Evolutionary conservation across 2,329 filamentous ascomycete genomes (phyloP), one percentile per base, ranked within the genome.

Genomic region (Aureobasidium vineae): DNA sequence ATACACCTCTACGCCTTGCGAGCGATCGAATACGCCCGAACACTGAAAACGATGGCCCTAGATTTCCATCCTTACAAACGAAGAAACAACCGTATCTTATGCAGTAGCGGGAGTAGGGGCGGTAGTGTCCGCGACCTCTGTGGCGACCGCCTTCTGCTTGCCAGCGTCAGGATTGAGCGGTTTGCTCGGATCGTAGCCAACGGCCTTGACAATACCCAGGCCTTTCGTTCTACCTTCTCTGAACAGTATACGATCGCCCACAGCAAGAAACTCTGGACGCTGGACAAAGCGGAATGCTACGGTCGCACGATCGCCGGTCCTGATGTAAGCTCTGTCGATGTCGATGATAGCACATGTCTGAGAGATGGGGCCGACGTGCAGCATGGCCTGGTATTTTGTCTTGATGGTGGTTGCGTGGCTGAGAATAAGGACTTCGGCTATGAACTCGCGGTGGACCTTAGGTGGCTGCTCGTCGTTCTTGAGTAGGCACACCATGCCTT

Each of bases 301-400:
- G 0, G 88, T 88, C 2, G 95, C 95, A n/a, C 94, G 85, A 76
- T 98, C 95, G 11, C 95, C 95, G 0, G 94, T 97, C 8, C 95
- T 87, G 70, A 99, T 97, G 73, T 93, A 95, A 31, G 90, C 90
- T n/a, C 94, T 88, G 75, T 99, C 95, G 70, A 99, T 95, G 74
- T 97, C 95, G 73, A 99, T 96, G 75, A 99, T 97, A 13, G 92
- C 88, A 75, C 95, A 99, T 0, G 95, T 99, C 79, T 99, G 95
- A 47, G 90, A 92, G 50, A 99, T 90, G 0, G 95, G 91, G 0
- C 95, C 95, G 5, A 99, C 93, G 73, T 99, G 95, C 26, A 99
- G 84, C 93, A 98, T 99, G 0, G 95, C 95, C 80, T 99, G 95
- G 71, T 99, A 99, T 73, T 92, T 94, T 0, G 88, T 92, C 78